Evolutionary conservation across 176 grass and related monocot species (phyloP).

Genomic region (Dactylis glomerata): DNA sequence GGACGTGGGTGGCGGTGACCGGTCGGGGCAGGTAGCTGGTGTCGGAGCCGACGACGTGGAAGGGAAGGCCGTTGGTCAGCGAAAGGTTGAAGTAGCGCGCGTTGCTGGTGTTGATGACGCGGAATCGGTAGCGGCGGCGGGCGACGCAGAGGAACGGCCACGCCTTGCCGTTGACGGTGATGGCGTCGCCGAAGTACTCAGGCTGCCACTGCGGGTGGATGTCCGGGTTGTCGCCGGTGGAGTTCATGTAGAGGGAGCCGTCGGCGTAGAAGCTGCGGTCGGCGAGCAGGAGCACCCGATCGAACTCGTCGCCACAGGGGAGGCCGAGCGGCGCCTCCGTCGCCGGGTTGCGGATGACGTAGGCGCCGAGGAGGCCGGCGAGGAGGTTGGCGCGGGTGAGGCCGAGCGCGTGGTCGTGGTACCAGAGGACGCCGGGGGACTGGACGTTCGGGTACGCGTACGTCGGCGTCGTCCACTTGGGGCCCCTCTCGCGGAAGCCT

Average conservation of each 20-base stretch:
- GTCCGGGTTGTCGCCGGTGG: constrained; percentile 32
- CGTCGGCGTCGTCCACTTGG: constrained; percentile 38
- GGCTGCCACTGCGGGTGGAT: constrained; percentile 70
- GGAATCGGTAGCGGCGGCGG: constrained; percentile 53
- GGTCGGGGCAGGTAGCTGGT: constrained; percentile 43
- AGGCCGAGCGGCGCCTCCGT: constrained; percentile 41
- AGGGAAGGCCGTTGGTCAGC: constrained; percentile 28
- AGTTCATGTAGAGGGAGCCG: constrained; percentile 60
- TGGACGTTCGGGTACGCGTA: constrained; percentile 72
- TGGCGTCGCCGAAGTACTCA: constrained; percentile 59
- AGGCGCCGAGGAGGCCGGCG: constrained; percentile 70
- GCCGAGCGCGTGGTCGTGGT: constrained; percentile 74
- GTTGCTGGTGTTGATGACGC: constrained; percentile 72
- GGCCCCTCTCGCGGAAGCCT: constrained; percentile 30
- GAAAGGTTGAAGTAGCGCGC: constrained; percentile 71
- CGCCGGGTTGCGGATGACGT: constrained; percentile 41
- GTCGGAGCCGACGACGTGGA: constrained; percentile 69
- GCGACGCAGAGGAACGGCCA: constrained; percentile 62
- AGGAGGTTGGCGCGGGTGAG: constrained; percentile 76
- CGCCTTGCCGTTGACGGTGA: constrained; percentile 72
- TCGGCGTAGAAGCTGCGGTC: constrained; percentile 70
- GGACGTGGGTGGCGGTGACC: not conserved
- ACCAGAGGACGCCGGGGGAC: constrained; percentile 55
- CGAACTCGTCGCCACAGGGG: constrained; percentile 44
- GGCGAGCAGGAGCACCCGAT: constrained; percentile 51